Conservation (phyloP, 2,329 filamentous ascomycete genomes). For the Leptographium procerum region DNA sequence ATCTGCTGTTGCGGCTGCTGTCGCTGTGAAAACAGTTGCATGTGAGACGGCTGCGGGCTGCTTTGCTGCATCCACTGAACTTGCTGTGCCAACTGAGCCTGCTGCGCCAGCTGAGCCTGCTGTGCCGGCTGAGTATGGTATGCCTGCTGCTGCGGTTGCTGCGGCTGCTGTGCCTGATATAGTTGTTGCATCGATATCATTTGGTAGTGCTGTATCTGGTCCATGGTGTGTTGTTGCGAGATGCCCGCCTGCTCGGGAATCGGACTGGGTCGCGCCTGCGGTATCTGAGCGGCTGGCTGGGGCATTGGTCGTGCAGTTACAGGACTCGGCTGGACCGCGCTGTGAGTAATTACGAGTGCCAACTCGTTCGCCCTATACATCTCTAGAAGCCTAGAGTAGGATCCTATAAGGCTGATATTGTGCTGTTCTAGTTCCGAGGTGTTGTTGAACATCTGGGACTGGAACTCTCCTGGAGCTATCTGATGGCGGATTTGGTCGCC, state of each 20-base stretch:
- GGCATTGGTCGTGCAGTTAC: background rate
- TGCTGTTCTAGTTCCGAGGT: background rate
- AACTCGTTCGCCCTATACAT: too few species aligned
- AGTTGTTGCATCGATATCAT: constrained; percentile 2
- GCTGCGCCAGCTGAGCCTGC: background rate
- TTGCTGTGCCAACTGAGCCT: background rate
- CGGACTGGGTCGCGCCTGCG: background rate
- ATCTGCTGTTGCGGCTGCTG: too few species aligned
- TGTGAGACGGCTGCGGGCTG: background rate
- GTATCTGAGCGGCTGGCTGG: background rate
- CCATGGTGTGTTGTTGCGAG: background rate
- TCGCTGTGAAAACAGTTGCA: background rate
- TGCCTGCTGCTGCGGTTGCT: background rate
- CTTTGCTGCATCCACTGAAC: too few species aligned
- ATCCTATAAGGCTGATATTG: background rate
- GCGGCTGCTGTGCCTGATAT: constrained; percentile 1
- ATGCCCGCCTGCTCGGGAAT: background rate
- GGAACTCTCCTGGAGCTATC: background rate
- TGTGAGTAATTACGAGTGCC: background rate
- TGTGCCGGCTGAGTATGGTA: constrained; percentile 1
- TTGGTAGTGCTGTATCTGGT: constrained; percentile 1
- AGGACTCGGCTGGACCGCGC: background rate
- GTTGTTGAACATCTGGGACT: background rate
- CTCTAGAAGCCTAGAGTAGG: background rate
- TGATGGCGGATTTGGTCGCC: constrained; percentile 12